Base-by-base conservation (phyloP, 108 stramenopile genomes). In the Nitzschia palea region DNA sequence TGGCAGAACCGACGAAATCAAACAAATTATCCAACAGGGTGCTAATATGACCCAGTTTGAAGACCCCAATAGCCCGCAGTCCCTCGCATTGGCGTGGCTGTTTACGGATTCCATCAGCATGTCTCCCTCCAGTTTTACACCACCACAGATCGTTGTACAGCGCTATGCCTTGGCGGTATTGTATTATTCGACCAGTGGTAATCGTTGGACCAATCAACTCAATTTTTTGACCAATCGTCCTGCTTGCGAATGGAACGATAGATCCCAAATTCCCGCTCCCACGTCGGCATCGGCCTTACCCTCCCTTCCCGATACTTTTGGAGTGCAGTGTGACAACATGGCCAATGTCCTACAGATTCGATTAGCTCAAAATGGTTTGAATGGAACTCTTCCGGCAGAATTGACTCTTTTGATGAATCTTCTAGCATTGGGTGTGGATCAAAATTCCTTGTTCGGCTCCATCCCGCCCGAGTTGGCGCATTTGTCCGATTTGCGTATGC, bases 351-450 rank as follows among this genome's bases (percentile, higher is more conserved):
- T 61, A 35, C 67, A 63, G 0, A 22, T 80, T 5, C 59, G 70
- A 42, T 34, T 74, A 4, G 64, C 68, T 48, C 66, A 76, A 29
- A n/a, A n/a, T n/a, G n/a, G n/a, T n/a, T n/a, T n/a, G n/a, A n/a
- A n/a, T n/a, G n/a, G n/a, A n/a, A n/a, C n/a, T n/a, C n/a, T n/a
- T n/a, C n/a, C n/a, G n/a, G n/a, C n/a, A n/a, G n/a, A n/a, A n/a
- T n/a, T n/a, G n/a, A n/a, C n/a, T n/a, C n/a, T n/a, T n/a, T n/a
- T n/a, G n/a, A n/a, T n/a, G n/a, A n/a, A n/a, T n/a, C n/a, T n/a
- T n/a, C n/a, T n/a, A n/a, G n/a, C n/a, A n/a, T n/a, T n/a, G n/a
- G n/a, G n/a, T n/a, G n/a, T n/a, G n/a, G n/a, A n/a, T n/a, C n/a
- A n/a, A n/a, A n/a, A n/a, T n/a, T n/a, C n/a, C n/a, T n/a, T n/a